Conservation (phyloP, 768 basidiomycete genomes). For the Sporobolomyces pararoseus region DNA sequence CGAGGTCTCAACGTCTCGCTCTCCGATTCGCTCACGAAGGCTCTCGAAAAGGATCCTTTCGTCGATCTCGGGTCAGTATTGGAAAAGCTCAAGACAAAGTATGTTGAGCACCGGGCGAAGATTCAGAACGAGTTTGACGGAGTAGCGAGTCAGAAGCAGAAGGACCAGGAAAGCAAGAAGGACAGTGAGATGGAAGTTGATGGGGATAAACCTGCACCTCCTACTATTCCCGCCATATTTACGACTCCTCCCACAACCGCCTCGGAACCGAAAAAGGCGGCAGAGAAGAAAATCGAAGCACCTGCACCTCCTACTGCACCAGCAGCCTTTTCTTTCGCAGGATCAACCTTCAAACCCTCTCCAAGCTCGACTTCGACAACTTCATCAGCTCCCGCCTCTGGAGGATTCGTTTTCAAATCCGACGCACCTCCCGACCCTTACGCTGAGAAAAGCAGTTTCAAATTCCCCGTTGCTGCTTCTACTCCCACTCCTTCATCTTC, state of each 20-base stretch:
- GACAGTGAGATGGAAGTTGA: constrained; percentile 18
- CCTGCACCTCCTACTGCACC: constrained; percentile 26
- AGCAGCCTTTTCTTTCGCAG: constrained; percentile 31
- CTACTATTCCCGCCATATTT: constrained; percentile 17
- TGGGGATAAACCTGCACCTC: not conserved
- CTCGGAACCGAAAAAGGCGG: constrained; percentile 3
- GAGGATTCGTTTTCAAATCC: constrained; percentile 38
- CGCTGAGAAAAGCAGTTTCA: constrained; percentile 37
- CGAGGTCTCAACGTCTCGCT: constrained; percentile 37
- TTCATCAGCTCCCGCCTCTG: not conserved
- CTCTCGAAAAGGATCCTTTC: constrained; percentile 35
- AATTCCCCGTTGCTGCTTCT: constrained; percentile 21
- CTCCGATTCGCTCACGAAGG: constrained; percentile 18
- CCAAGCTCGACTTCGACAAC: not conserved
- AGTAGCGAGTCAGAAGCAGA: not conserved
- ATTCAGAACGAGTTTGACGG: constrained; percentile 18
- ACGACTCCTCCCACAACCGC: constrained; percentile 21
- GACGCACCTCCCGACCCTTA: constrained; percentile 17
- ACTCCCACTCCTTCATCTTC: not conserved
- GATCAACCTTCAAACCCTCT: constrained; percentile 5
- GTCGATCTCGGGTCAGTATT: constrained; percentile 18
- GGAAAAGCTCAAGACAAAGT: constrained; percentile 20
- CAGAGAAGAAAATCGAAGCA: constrained; percentile 1
- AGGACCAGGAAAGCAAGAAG: not conserved
- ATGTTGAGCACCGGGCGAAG: constrained; percentile 25